Conservation (phyloP, 192 early-diverging fungal species). For the Geosiphon pyriformis region DNA sequence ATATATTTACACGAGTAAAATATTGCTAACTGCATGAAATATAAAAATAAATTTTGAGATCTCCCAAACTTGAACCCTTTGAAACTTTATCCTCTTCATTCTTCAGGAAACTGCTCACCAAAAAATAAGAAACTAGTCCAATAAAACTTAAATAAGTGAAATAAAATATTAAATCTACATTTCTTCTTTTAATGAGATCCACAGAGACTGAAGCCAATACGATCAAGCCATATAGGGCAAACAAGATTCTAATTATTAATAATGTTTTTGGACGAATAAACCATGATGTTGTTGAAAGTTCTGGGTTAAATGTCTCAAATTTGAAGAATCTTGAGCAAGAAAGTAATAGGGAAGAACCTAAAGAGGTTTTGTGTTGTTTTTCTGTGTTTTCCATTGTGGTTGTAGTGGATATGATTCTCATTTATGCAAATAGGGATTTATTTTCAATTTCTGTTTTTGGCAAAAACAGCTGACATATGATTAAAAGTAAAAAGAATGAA, state of each 20-base stretch:
- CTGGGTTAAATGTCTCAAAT: neutral
- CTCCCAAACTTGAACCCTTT: no score
- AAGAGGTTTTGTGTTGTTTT: no score
- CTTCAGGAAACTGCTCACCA: neutral
- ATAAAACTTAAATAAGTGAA: slow-evolving; percentile 6
- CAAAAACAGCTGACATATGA: no score
- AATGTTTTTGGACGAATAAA: neutral
- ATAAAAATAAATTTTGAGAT: neutral
- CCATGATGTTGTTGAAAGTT: neutral
- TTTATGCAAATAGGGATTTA: no score
- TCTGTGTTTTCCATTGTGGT: no score
- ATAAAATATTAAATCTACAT: neutral
- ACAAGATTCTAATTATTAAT: neutral
- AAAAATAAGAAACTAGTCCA: neutral
- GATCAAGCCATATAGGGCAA: neutral
- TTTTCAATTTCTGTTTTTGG: no score
- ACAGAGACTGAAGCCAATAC: neutral
- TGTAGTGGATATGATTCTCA: no score
- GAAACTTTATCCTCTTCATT: neutral
- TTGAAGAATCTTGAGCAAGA: neutral
- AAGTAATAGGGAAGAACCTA: neutral
- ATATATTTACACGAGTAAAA: neutral
- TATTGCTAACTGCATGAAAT: neutral
- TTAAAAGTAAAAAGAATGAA: no score
- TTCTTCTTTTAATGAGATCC: neutral